Percentiles rank a stretch among this genome's conserved stretches.
Conservation (phyloP, 2,329 filamentous ascomycete genomes). For the Endocalyx cinctus region DNA sequence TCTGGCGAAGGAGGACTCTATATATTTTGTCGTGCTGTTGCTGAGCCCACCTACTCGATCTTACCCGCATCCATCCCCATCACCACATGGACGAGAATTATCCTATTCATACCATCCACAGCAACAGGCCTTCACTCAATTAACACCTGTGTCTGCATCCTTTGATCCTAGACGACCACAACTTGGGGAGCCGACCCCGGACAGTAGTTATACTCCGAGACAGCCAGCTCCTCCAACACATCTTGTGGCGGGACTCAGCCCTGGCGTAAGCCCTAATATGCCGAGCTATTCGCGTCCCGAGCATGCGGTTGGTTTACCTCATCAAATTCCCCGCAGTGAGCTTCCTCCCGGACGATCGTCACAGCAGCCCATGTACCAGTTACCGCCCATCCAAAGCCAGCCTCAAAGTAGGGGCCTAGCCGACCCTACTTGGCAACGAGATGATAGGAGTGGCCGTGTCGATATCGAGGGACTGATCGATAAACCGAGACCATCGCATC, state of each 20-base stretch:
- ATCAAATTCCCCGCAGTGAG: conserved; percentile 52
- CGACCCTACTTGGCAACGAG: conserved; percentile 33
- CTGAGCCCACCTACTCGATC: conserved; percentile 34
- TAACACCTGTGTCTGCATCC: conserved; percentile 41
- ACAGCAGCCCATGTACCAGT: conserved; percentile 32
- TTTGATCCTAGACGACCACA: conserved; percentile 43
- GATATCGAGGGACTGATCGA: conserved; percentile 61
- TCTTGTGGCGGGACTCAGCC: conserved; percentile 26
- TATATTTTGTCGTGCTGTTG: conserved; percentile 56
- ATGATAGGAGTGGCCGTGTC: conserved; percentile 50
- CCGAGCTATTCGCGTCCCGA: conserved; percentile 48
- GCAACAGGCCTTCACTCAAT: conserved; percentile 38
- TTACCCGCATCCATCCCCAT: conserved; percentile 40
- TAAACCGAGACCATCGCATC: conserved; percentile 40
- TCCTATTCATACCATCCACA: conserved; percentile 38
- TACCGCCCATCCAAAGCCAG: conserved; percentile 36
- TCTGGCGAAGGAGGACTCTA: conserved; percentile 55
- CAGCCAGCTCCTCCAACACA: conserved; percentile 26
- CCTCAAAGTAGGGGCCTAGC: conserved; percentile 19
- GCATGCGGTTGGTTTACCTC: conserved; percentile 39
- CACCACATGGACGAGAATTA: conserved; percentile 39
- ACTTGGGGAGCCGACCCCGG: conserved; percentile 27
- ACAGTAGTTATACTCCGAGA: conserved; percentile 28
- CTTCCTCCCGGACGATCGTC: conserved; percentile 27
- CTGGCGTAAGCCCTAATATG: conserved; percentile 36